These are phyloP conservation scores for Flammula alnicola DNA, from an alignment of 1,284 basidiomycete species.

Conservation along the genomic window DNA sequence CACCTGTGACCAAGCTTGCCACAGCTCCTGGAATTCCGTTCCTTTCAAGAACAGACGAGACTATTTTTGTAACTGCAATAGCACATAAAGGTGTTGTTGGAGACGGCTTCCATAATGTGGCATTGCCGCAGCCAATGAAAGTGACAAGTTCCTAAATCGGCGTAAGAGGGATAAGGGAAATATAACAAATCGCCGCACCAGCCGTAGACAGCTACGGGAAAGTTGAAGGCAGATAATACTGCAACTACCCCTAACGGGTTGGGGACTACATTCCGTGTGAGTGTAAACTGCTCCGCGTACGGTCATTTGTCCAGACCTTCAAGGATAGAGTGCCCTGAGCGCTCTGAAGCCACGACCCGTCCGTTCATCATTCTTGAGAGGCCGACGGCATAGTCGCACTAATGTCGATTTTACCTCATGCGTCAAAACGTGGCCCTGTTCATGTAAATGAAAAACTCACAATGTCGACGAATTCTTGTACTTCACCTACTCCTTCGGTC, in stretches of 20 bases:
- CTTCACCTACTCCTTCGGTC: constrained; percentile 92
- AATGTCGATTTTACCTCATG: constrained; percentile 13
- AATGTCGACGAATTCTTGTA: constrained; percentile 94
- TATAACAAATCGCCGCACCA: constrained; percentile 51
- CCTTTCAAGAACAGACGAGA: constrained; percentile 79
- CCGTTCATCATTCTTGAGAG: constrained; percentile 93
- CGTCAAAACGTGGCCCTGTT: constrained; percentile 10
- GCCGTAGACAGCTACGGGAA: constrained; percentile 90
- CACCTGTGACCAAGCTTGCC: constrained; percentile 84
- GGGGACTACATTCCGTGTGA: constrained; percentile 61
- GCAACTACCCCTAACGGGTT: constrained; percentile 95
- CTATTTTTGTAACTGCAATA: constrained; percentile 87
- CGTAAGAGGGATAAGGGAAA: constrained; percentile 10
- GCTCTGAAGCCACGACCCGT: constrained; percentile 81
- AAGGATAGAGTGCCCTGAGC: constrained; percentile 88
- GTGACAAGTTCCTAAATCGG: constrained; percentile 79
- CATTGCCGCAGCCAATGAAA: constrained; percentile 90
- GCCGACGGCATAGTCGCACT: constrained; percentile 72
- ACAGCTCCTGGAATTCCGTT: constrained; percentile 86
- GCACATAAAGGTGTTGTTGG: constrained; percentile 87
- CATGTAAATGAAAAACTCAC: constrained; percentile 44
- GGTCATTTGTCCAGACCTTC: constrained; percentile 58
- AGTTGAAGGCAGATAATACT: constrained; percentile 92
- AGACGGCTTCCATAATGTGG: constrained; percentile 95
- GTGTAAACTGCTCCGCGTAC: constrained; percentile 5